Evolutionary conservation across 495 filamentous ascomycete genomes (phyloP).

Genomic region (Thermochaetoides thermophila): DNA sequence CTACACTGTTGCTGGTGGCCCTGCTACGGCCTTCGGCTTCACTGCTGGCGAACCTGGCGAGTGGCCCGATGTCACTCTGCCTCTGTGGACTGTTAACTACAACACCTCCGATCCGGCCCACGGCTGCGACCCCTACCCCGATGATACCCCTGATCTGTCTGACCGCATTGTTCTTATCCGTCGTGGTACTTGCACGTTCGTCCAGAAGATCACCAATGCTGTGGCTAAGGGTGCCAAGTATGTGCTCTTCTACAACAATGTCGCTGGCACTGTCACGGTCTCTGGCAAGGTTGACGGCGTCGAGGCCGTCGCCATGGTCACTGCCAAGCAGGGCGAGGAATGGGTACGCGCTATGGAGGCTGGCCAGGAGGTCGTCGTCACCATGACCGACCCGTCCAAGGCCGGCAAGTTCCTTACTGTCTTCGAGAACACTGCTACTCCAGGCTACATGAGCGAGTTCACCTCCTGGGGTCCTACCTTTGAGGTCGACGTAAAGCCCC

Average conservation of each 20-base stretch:
- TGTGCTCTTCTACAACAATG: constrained; percentile 39
- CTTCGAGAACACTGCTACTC: constrained; percentile 22
- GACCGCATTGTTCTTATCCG: constrained; percentile 39
- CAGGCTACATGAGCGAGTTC: constrained; percentile 34
- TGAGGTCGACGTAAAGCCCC: constrained; percentile 39
- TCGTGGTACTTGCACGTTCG: constrained; percentile 36
- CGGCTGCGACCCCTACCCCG: constrained; percentile 30
- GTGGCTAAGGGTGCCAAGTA: constrained; percentile 39
- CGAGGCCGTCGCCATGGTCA: constrained; percentile 30
- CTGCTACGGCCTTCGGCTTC: constrained; percentile 21
- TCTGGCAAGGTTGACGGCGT: constrained; percentile 16
- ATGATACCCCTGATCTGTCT: constrained; percentile 34
- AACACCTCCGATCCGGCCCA: constrained; percentile 32
- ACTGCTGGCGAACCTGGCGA: constrained; percentile 23
- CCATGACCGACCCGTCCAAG: constrained; percentile 27
- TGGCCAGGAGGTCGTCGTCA: constrained; percentile 25
- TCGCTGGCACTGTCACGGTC: constrained; percentile 18
- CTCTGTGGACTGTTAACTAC: constrained; percentile 34
- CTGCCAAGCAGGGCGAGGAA: constrained; percentile 26
- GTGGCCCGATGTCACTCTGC: constrained; percentile 27
- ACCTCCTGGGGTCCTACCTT: constrained; percentile 43
- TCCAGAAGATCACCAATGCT: constrained; percentile 34
- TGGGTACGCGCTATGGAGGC: constrained; percentile 27
- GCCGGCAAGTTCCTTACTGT: constrained; percentile 22
- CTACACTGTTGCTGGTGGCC: constrained; percentile 18